Percentiles rank a stretch among this genome's conserved stretches.
Evolutionary conservation across 305 asterid genomes (phyloP).

Genomic region (Euphrasia arctica): DNA sequence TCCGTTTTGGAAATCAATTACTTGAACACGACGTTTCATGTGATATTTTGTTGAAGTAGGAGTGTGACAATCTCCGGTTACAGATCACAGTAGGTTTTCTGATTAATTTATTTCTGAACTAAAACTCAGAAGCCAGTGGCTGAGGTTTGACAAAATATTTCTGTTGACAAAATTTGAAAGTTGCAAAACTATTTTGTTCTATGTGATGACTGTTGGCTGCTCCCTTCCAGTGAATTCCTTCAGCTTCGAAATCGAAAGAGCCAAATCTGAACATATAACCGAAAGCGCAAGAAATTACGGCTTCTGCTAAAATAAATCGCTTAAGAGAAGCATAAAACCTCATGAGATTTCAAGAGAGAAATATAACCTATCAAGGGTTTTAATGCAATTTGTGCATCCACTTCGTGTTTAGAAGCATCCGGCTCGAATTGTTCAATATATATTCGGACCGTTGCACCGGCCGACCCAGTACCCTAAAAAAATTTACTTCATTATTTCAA

Average conservation of each 20-base stretch:
- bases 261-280: slow-evolving; percentile 55
- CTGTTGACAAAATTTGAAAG: slow-evolving; percentile 12
- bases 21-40: too few relatives aligned
- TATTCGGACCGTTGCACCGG: slow-evolving; percentile 90
- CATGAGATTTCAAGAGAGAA: not conserved
- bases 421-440: slow-evolving; percentile 85
- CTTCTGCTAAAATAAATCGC: not conserved
- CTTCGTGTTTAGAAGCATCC: slow-evolving; percentile 66
- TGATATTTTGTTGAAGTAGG: not conserved
- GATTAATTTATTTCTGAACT: not conserved
- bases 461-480: slow-evolving; percentile 91
- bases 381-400: slow-evolving; percentile 84
- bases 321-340: not conserved
- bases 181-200: slow-evolving; percentile 24
- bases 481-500: slow-evolving; percentile 21
- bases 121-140: too few relatives aligned
- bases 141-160: too few relatives aligned
- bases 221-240: slow-evolving; percentile 91
- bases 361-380: slow-evolving; percentile 75
- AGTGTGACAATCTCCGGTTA: too few relatives aligned
- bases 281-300: slow-evolving; percentile 7
- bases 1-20: not conserved
- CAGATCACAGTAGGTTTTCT: too few relatives aligned
- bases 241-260: slow-evolving; percentile 75
- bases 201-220: slow-evolving; percentile 93